Percentiles rank a stretch among this genome's conserved stretches.
These are phyloP conservation scores for Penicillium fuscoglaucum DNA, from an alignment of 2,329 filamentous ascomycete species.

Conservation along the genomic window DNA sequence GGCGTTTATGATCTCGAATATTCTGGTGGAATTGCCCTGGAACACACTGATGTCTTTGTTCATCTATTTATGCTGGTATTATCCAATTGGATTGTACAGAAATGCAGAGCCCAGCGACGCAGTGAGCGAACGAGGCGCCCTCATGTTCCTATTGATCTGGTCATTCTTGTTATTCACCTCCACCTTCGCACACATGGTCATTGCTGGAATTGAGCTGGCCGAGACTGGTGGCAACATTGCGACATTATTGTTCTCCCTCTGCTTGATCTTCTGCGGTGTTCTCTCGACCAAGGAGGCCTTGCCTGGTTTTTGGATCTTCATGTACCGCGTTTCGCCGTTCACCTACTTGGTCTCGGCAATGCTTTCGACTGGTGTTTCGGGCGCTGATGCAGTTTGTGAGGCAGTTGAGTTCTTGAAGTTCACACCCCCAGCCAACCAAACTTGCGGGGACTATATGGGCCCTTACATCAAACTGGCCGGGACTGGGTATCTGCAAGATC, in stretches of 20 bases:
- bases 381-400: conserved; percentile 2
- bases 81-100: conserved; percentile 54
- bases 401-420: conserved; percentile 7
- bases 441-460: conserved; percentile 14
- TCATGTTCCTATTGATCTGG: conserved; percentile 66
- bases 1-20: conserved; percentile 56
- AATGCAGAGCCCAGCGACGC: conserved; percentile 38
- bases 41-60: conserved; percentile 52
- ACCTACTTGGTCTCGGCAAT: conserved; percentile 8
- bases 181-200: conserved; percentile 72
- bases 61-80: conserved; percentile 76
- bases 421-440: conserved; percentile 1
- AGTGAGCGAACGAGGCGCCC: conserved; percentile 56
- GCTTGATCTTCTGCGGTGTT: conserved; percentile 65
- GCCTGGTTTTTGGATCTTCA: conserved; percentile 11
- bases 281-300: not conserved
- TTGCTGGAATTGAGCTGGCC: conserved; percentile 68
- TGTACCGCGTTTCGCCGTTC: conserved; percentile 8
- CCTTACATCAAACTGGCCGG: not conserved
- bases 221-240: conserved; percentile 75
- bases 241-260: conserved; percentile 71
- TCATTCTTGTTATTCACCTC: conserved; percentile 70
- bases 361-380: conserved; percentile 4
- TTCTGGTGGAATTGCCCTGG: not conserved
- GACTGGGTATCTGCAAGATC: conserved; percentile 8